Percentiles rank a stretch among this genome's conserved stretches.
phyloP scores from a whole-genome alignment of 331 rosid genomes.

The Erythrophleum ivorense region DNA sequence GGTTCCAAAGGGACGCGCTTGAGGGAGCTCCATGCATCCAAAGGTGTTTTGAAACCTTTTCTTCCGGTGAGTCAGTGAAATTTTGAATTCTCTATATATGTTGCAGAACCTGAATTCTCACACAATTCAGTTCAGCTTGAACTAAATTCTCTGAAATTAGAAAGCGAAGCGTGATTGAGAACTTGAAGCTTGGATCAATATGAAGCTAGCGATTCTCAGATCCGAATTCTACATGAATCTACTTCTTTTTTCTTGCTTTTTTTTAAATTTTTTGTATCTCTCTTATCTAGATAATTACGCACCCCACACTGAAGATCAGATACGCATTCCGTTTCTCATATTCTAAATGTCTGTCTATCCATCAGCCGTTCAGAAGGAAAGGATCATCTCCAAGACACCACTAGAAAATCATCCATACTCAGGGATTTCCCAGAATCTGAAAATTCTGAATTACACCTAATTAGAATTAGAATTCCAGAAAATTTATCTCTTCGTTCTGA shows the following conservation, averaged over 20 bases:
- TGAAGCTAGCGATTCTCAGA: slow-evolving; percentile 43
- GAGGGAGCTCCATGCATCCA: slow-evolving; percentile 87
- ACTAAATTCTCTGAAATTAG: slow-evolving; percentile 38
- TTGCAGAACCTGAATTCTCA: slow-evolving; percentile 1
- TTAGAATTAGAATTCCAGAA: slow-evolving; percentile 17
- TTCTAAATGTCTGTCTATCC: slow-evolving; percentile 3
- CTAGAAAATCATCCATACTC: slow-evolving; percentile 21
- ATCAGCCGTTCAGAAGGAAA: background rate
- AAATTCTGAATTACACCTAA: slow-evolving; percentile 35
- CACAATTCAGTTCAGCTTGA: slow-evolving; percentile 9
- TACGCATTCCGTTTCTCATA: slow-evolving; percentile 7
- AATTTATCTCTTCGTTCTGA: background rate
- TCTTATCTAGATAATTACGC: slow-evolving; percentile 21
- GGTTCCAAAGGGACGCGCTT: slow-evolving; percentile 70
- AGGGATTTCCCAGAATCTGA: slow-evolving; percentile 46
- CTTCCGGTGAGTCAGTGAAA: slow-evolving; percentile 33
- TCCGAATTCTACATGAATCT: slow-evolving; percentile 42
- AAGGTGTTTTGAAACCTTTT: slow-evolving; percentile 9
- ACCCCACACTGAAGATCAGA: slow-evolving; percentile 30
- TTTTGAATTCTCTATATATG: slow-evolving; percentile 35
- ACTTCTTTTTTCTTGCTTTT: background rate
- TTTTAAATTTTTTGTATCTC: background rate
- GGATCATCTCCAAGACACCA: slow-evolving; percentile 5
- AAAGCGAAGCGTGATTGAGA: slow-evolving; percentile 3
- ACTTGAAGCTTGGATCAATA: slow-evolving; percentile 34